These are phyloP conservation scores for Lodderomyces theae DNA, from an alignment of 1,139 yeast genomes.

Conservation along the genomic window DNA sequence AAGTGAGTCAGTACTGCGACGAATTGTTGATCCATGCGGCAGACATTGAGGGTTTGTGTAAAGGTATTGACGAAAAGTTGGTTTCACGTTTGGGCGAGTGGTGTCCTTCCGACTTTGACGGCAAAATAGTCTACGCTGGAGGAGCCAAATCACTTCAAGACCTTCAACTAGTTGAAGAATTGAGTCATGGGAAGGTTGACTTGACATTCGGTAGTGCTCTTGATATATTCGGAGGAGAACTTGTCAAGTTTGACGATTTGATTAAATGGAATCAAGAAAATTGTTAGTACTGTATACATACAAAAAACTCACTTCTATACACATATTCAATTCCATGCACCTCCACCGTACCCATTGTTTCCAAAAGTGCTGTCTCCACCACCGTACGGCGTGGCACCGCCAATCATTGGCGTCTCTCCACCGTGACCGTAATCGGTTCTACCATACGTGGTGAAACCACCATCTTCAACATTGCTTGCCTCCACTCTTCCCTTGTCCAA, in stretches of 20 bases:
- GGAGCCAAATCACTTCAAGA: conserved; percentile 82
- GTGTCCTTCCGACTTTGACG: conserved; percentile 55
- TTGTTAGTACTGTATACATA: conserved; percentile 3
- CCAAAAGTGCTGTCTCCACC: conserved; percentile 44
- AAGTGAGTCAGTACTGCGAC: conserved; percentile 63
- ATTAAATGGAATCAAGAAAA: conserved; percentile 60
- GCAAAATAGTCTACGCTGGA: conserved; percentile 91
- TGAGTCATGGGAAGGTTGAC: conserved; percentile 83
- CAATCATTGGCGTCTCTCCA: conserved; percentile 28
- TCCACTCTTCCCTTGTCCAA: conserved; percentile 61
- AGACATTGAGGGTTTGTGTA: conserved; percentile 94
- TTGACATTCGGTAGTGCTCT: conserved; percentile 89
- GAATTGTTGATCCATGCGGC: conserved; percentile 97
- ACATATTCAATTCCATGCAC: conserved; percentile 14
- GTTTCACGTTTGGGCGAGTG: conserved; percentile 74
- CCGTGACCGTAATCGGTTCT: conserved; percentile 40
- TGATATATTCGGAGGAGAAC: conserved; percentile 87
- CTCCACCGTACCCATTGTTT: conserved; percentile 6
- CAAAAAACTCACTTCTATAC: not conserved
- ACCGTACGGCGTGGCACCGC: conserved; percentile 38
- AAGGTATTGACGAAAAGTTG: conserved; percentile 81
- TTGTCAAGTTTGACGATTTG: conserved; percentile 73
- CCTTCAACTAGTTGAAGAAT: conserved; percentile 55
- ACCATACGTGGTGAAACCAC: conserved; percentile 52
- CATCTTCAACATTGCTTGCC: conserved; percentile 42